Base-by-base conservation (phyloP, 768 basidiomycete genomes). In the Cystobasidium tubakii region DNA sequence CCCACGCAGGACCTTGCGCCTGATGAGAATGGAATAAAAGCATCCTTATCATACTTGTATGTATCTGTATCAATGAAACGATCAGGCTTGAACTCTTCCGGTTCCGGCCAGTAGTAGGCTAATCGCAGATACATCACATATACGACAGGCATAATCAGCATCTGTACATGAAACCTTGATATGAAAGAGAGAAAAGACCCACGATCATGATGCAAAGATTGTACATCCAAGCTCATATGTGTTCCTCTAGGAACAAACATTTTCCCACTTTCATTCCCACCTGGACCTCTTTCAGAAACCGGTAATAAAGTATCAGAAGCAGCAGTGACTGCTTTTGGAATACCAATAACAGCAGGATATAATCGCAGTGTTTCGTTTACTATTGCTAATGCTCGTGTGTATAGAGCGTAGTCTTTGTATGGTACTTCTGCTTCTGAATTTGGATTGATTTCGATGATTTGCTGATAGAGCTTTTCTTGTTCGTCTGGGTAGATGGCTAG, bases 391-490 rank as follows among this genome's bases (percentile, higher is more conserved):
- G 77, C 73, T 25, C 73, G 17, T 43, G 63, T 66, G 17, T 70
- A 66, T 36, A 33, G 27, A 7, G 39, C 10, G n/a, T 50, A 74
- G 21, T 33, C 65, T 33, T 42, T 23, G 33, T 69, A 74, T 10
- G 39, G 44, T 36, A 67, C 42, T 23, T 27, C 65, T n/a, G 29
- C n/a, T 15, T 54, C 31, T 50, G 81, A 29, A 66, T 44, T 1
- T 12, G 73, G 55, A 70, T 54, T 29, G 1, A 57, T 39, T 60
- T 78, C 77, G 17, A 81, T 73, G n/a, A 86, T 84, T 42, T 86
- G 83, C 21, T 83, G 79, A 73, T 83, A 80, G 7, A 85, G 81
- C 74, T 85, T 84, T n/a, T 85, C 80, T 79, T 87, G 86, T 17
- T 84, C 80, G 17, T 85, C 83, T 3, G 83, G 81, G 76, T 85